A percentile compares a stretch with the other conserved stretches of the same genome.
Evolutionary conservation across 768 basidiomycete species (phyloP).

Genomic region (Podaxis sp.): DNA sequence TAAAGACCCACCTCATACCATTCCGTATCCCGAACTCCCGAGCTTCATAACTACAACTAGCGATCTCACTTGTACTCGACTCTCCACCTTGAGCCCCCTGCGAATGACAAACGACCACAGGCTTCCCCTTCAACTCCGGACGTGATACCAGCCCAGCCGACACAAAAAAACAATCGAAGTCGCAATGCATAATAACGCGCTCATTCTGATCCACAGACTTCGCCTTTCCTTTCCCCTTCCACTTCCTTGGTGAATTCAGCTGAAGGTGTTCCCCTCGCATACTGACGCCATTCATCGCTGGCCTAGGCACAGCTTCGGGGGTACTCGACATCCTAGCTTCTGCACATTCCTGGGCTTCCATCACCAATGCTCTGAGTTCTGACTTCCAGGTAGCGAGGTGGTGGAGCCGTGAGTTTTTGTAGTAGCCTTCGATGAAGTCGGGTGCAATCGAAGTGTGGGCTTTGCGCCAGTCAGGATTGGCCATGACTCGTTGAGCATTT

Average conservation of each 20-base stretch:
- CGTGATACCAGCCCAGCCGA: conserved; percentile 82
- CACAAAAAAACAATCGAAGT: conserved; percentile 98
- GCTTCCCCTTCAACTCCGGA: conserved; percentile 82
- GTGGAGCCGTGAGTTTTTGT: conserved; percentile 88
- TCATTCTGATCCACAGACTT: conserved; percentile 42
- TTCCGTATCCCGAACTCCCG: conserved; percentile 84
- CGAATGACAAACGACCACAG: conserved; percentile 95
- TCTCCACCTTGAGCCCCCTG: conserved; percentile 71
- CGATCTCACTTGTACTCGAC: conserved; percentile 91
- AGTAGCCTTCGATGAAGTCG: conserved; percentile 84
- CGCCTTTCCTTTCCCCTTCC: conserved; percentile 51
- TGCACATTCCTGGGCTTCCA: conserved; percentile 73
- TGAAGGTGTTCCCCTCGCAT: conserved; percentile 54
- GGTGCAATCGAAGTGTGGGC: conserved; percentile 85
- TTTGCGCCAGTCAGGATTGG: conserved; percentile 80
- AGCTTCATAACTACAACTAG: conserved; percentile 93
- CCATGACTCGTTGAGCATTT: conserved; percentile 76
- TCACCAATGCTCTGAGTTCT: conserved; percentile 78
- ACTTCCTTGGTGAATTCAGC: conserved; percentile 47
- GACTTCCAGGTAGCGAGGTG: conserved; percentile 91
- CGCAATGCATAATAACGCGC: conserved; percentile 85
- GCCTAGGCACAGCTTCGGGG: conserved; percentile 16
- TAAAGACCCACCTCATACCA: conserved; percentile 79
- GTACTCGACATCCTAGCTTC: conserved; percentile 35
- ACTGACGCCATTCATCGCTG: conserved; percentile 32